Evolutionary conservation across 768 basidiomycete genomes (phyloP), one percentile per base, ranked within the genome.

Genomic region (Leucosporidium creatinivorum): DNA sequence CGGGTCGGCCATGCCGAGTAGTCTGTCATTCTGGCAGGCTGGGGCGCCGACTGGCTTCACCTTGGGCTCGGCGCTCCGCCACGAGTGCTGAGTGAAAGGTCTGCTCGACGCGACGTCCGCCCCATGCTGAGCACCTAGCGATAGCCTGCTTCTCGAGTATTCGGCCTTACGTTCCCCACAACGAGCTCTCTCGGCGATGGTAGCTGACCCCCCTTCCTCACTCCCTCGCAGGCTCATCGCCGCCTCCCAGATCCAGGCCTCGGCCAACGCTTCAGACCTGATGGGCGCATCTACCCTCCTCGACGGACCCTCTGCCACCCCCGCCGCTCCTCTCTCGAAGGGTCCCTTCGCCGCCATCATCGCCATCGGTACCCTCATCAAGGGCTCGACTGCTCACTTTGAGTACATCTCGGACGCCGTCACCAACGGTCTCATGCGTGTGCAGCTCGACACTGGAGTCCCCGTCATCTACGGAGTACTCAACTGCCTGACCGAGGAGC

Each of bases 361-460:
- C 77, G 93, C 96, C 62, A 91, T 98, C 76, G 96, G 96, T 19
- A 92, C 94, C 48, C 87, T 99, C 77, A 96, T 99, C 82, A 99
- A 99, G 78, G 94, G 96, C 61, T 83, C 86, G 1, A 98, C 96
- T 23, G 96, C 96, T 92, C 96, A 99, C 81, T 99, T 98, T 79
- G 96, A 99, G 79, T 99, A 99, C 83, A 99, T 98, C 78, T 89
- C 85, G 79, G 92, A 97, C 75, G 85, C 86, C 68, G 93, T 97
- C 67, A 86, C 91, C 51, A 89, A 97, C 74, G 93, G 87, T 54
- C 82, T 99, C 71, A 99, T 98, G 96, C 85, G 84, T 75, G 85
- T 97, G 26, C 92, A 94, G 79, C 81, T 97, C 74, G 94, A 98
- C 79, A 87, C 89, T 1, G 92, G 92, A 21, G 85, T 89, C 28